Conservation (phyloP, 192 early-diverging fungal genomes). For the Geranomyces variabilis region DNA sequence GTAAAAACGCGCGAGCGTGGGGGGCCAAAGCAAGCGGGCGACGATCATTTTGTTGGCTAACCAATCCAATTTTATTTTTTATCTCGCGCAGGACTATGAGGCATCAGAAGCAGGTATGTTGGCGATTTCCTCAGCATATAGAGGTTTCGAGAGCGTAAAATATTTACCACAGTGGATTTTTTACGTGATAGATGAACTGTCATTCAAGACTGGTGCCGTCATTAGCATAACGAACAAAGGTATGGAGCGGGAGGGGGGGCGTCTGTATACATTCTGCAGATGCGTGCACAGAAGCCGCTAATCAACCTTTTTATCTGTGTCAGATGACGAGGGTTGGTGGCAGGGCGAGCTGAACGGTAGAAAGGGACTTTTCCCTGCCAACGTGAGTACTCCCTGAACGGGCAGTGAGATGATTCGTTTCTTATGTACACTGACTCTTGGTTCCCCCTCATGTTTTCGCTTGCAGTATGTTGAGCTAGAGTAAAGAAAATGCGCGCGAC, state of each 20-base stretch:
- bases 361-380: conserved; percentile 56
- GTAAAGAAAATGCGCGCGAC: too few species aligned
- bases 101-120: conserved; percentile 49
- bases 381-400: conserved; percentile 18
- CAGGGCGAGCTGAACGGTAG: conserved; percentile 49
- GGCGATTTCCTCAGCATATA: conserved; percentile 17
- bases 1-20: neutral
- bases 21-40: neutral
- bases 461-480: too few species aligned
- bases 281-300: neutral
- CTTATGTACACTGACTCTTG: too few species aligned
- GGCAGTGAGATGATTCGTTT: too few species aligned
- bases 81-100: conserved; percentile 48
- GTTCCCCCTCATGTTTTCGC: too few species aligned
- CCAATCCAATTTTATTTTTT: neutral
- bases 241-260: neutral
- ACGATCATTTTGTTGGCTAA: neutral
- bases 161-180: conserved; percentile 29
- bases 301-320: neutral
- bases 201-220: conserved; percentile 63
- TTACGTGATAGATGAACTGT: conserved; percentile 50
- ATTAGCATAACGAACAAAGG: conserved; percentile 57
- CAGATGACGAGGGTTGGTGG: conserved; percentile 61
- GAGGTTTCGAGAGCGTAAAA: conserved; percentile 9
- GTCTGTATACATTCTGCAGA: too few species aligned